A percentile compares a stretch with the other conserved stretches of the same genome.
These are phyloP conservation scores for Avena sativa DNA, from an alignment of 176 grass and related monocot species.

Conservation along the genomic window DNA sequence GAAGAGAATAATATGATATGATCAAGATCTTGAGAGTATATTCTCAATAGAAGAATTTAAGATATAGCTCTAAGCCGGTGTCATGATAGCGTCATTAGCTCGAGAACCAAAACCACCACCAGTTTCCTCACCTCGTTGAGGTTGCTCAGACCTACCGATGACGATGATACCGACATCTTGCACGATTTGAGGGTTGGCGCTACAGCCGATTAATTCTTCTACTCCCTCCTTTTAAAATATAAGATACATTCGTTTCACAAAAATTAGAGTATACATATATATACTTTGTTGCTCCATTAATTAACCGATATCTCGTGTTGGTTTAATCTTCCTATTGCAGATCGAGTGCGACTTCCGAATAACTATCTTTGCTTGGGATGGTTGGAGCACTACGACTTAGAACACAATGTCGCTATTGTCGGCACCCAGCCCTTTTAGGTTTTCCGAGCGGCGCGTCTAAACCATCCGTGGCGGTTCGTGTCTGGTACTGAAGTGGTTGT, in stretches of 20 bases:
- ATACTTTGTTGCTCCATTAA: too few relatives aligned
- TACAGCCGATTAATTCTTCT: not conserved
- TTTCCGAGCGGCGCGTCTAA: not conserved
- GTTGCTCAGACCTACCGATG: not conserved
- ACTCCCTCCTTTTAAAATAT: too few relatives aligned
- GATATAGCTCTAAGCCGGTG: too few relatives aligned
- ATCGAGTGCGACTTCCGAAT: not conserved
- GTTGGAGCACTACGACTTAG: not conserved
- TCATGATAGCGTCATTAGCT: too few relatives aligned
- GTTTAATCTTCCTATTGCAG: not conserved
- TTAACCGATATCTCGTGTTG: too few relatives aligned
- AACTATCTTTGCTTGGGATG: not conserved
- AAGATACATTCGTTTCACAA: too few relatives aligned
- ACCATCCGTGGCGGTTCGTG: not conserved
- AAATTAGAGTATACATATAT: too few relatives aligned
- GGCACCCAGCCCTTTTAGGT: not conserved
- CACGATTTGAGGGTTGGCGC: not conserved
- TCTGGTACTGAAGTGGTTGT: not conserved
- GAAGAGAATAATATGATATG: too few relatives aligned
- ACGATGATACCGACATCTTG: not conserved
- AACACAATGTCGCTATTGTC: slow-evolving; percentile 12
- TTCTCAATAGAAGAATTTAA: too few relatives aligned
- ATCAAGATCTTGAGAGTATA: too few relatives aligned
- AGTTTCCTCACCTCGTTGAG: not conserved
- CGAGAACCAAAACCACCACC: too few relatives aligned